Evolutionary conservation across 1,284 basidiomycete genomes (phyloP).

Genomic region (Trichosporon sp.): DNA sequence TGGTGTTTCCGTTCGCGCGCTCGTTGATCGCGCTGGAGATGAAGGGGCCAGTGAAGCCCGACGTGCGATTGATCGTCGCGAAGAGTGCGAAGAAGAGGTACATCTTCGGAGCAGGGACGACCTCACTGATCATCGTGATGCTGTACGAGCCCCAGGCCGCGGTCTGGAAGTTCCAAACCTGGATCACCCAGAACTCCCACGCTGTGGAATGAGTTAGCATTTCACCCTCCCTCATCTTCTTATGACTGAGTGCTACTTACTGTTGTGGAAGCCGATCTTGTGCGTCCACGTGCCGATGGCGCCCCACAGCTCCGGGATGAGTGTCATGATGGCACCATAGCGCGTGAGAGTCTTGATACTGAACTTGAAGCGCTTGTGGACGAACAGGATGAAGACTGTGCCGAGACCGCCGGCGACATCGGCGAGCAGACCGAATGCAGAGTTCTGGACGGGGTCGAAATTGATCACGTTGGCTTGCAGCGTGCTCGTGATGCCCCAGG

Average conservation of each 20-base stretch:
- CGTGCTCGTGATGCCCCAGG: constrained; percentile 9
- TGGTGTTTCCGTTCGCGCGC: constrained; percentile 17
- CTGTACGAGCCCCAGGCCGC: constrained; percentile 19
- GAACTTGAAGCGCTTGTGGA: constrained; percentile 17
- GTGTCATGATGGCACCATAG: not conserved
- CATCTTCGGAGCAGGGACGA: constrained; percentile 20
- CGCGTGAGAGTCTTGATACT: constrained; percentile 1
- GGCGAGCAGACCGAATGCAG: constrained; percentile 11
- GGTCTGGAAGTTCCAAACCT: constrained; percentile 12
- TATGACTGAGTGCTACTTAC: constrained; percentile 3
- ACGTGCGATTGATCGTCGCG: constrained; percentile 1
- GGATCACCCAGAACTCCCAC: constrained; percentile 17
- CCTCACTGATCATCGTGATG: constrained; percentile 22
- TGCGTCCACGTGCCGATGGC: constrained; percentile 14
- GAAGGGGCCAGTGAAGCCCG: constrained; percentile 18
- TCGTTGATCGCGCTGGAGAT: constrained; percentile 21
- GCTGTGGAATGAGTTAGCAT: not conserved
- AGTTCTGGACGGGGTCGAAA: constrained; percentile 13
- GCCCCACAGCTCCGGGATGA: constrained; percentile 13
- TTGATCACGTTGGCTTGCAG: constrained; percentile 18
- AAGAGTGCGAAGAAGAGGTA: constrained; percentile 19
- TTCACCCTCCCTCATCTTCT: not conserved
- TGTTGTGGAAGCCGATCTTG: constrained; percentile 19
- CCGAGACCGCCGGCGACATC: constrained; percentile 16
- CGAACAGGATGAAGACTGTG: constrained; percentile 11